Evolutionary conservation across 176 grass and related monocot species (phyloP).

Genomic region (Oryza meridionalis): DNA sequence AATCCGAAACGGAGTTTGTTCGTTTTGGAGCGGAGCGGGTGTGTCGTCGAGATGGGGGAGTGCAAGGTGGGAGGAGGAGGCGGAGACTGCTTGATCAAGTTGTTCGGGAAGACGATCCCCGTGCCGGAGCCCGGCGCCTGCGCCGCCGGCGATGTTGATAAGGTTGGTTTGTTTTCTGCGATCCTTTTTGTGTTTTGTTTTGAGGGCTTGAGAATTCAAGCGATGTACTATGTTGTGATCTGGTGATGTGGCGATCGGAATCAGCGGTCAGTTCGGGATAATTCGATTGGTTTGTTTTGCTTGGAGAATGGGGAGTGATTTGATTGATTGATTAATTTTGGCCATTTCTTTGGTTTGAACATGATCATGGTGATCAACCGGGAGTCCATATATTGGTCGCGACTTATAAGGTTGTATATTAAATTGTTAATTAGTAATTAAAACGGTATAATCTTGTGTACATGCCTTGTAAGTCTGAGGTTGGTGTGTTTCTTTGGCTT

Average conservation of each 20-base stretch:
- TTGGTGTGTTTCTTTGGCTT: background rate
- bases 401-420: background rate
- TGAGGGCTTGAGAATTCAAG: background rate
- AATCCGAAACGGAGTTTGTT: background rate
- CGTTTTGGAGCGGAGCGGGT: background rate
- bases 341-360: background rate
- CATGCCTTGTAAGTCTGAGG: background rate
- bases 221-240: too few relatives aligned
- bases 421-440: background rate
- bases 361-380: conserved; percentile 4
- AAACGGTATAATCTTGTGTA: background rate
- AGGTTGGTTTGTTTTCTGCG: conserved; percentile 36
- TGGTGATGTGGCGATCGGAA: background rate
- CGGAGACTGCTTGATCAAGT: conserved; percentile 65
- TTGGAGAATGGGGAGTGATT: background rate
- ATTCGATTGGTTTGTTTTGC: conserved; percentile 4
- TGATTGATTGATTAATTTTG: background rate
- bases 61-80: conserved; percentile 25
- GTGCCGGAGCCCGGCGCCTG: conserved; percentile 34
- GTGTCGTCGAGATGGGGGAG: conserved; percentile 27
- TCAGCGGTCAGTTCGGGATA: background rate
- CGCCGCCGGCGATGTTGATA: conserved; percentile 27
- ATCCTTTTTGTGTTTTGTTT: background rate
- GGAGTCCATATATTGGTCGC: background rate
- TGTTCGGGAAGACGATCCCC: conserved; percentile 84